These are phyloP conservation scores for Pelagomonas calceolata DNA, from an alignment of 108 stramenopile genomes.

Conservation along the genomic window DNA sequence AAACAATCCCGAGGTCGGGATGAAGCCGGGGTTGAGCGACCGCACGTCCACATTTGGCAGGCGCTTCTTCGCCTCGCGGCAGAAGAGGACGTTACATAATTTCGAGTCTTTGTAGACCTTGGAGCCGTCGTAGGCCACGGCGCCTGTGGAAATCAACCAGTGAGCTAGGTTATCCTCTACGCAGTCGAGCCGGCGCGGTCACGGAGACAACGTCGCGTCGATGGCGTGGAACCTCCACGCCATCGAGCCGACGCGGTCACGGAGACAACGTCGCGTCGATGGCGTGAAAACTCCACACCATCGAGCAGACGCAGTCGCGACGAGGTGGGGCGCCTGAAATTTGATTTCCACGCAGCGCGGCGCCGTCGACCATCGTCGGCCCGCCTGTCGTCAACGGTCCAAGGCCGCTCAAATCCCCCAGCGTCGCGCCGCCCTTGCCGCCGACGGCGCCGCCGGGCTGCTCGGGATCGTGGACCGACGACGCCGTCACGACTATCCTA, in stretches of 20 bases:
- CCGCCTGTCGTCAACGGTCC: conserved; percentile 26
- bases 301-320: too few species aligned
- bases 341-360: too few species aligned
- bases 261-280: too few species aligned
- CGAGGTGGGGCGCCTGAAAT: too few species aligned
- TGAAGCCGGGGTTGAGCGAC: conserved; percentile 66
- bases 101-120: conserved; percentile 77
- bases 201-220: too few species aligned
- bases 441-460: conserved; percentile 67
- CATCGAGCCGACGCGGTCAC: too few species aligned
- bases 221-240: too few species aligned
- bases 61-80: conserved; percentile 58
- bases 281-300: too few species aligned
- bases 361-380: conserved; percentile 78
- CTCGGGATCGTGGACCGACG: conserved; percentile 71
- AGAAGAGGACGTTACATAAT: conserved; percentile 71
- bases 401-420: conserved; percentile 64
- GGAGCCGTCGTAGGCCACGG: conserved; percentile 51
- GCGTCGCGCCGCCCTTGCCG: conserved; percentile 37
- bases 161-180: too few species aligned
- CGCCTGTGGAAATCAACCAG: too few species aligned
- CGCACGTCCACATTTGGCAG: conserved; percentile 47
- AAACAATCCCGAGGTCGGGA: conserved; percentile 64
- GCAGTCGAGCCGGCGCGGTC: too few species aligned
- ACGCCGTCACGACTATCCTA: conserved; percentile 65